Percentiles rank a stretch among this genome's conserved stretches.
Conservation (phyloP, 805 yeast genomes). For the Babjeviella inositovora region DNA sequence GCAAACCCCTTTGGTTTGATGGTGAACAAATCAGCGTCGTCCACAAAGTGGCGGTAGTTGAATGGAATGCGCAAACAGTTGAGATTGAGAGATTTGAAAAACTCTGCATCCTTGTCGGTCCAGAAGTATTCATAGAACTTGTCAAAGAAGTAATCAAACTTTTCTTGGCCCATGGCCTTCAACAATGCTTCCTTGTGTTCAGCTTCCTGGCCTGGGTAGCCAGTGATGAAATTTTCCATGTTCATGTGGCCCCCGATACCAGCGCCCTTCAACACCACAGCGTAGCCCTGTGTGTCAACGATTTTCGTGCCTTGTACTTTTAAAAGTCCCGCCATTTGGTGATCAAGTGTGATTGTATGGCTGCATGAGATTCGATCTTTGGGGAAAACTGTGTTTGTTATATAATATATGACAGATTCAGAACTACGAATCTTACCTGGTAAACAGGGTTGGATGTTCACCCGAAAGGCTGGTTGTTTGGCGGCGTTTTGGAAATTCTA, state of each 20-base stretch:
- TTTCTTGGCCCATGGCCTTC: conserved; percentile 24
- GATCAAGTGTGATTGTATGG: no score
- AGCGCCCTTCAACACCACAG: conserved; percentile 26
- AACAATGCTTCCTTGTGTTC: conserved; percentile 26
- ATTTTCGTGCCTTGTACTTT: conserved; percentile 29
- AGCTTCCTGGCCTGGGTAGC: conserved; percentile 36
- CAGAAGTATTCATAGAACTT: conserved; percentile 36
- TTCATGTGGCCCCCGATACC: conserved; percentile 34
- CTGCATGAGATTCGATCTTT: no score
- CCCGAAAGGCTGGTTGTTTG: no score
- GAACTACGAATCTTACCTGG: no score
- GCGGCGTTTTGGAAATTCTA: no score
- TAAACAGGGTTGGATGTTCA: no score
- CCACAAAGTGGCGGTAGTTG: conserved; percentile 31
- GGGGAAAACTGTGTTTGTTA: no score
- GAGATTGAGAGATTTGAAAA: conserved; percentile 21
- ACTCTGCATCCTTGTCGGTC: conserved; percentile 31
- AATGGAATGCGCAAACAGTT: conserved; percentile 33
- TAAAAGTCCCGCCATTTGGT: conserved; percentile 12
- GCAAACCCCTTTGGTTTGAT: conserved; percentile 27
- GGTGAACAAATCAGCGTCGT: conserved; percentile 23
- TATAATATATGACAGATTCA: no score
- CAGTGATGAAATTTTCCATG: conserved; percentile 42
- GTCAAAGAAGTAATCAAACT: conserved; percentile 29
- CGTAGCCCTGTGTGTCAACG: conserved; percentile 19